Evolutionary conservation across 1,284 basidiomycete species (phyloP), one percentile per base, ranked within the genome.

Genomic region (Tremellales sp.): DNA sequence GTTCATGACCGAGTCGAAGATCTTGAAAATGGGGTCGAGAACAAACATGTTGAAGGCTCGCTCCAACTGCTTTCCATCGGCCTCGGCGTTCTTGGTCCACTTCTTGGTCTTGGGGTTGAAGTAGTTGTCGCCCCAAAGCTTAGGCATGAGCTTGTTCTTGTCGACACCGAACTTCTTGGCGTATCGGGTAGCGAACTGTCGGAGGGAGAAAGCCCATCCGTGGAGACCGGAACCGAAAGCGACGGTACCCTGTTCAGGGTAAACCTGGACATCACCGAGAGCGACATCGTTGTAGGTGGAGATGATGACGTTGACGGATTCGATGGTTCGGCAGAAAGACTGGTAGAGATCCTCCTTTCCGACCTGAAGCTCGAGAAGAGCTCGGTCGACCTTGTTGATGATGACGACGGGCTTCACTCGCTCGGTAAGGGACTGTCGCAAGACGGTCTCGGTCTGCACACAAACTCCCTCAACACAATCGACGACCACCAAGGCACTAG

Each of bases 381-480:
- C 95, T 74, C 95, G 94, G 78, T 99, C 95, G 70, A 99, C 93
- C 82, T 99, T 99, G 86, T 99, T 99, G 79, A 99, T 93, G 78
- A 97, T 85, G 68, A 97, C 85, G 69, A 99, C 94, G 64, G 95
- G 95, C 80, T 97, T 98, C 80, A 99, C 97, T 76, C 95, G 92
- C 79, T 99, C 95, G 51, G 84, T 83, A 47, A 99, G 83, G 51
- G 95, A 89, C 74, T 99, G 95, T 68, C 95, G 92, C 53, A 99
- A 83, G 57, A 99, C 95, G 38, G 95, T 98, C 80, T 98, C 95
- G 72, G 95, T 98, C 78, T 98, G 95, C 46, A 98, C 95, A 76
- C 95, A 98, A 71, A 99, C 95, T 81, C 95, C 95, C 75, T 98
- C 95, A 71, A 98, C 86, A 77, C 91, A 95, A 78, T 99, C 95